These are phyloP conservation scores for Pleurotus cornucopiae DNA, from an alignment of 768 basidiomycete genomes.

Conservation along the genomic window DNA sequence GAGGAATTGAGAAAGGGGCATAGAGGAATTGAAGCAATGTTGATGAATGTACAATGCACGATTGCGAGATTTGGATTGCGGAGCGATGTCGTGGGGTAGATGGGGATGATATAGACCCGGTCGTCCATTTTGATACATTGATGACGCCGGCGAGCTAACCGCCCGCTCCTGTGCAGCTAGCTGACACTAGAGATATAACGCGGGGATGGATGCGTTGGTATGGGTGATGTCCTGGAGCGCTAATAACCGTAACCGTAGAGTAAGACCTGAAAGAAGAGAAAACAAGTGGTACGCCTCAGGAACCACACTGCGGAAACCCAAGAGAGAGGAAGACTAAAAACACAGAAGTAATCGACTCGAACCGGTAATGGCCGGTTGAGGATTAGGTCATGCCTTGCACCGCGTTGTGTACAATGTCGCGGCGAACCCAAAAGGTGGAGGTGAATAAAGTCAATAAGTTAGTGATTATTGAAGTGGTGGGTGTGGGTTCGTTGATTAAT, in stretches of 20 bases:
- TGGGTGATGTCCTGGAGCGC: constrained; percentile 5
- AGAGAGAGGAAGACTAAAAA: constrained; percentile 5
- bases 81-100: not conserved
- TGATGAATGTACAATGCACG: constrained; percentile 6
- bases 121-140: constrained; percentile 7
- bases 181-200: not conserved
- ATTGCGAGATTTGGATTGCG: not conserved
- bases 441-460: constrained; percentile 8
- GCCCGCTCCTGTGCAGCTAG: constrained; percentile 2
- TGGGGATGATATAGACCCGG: not conserved
- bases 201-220: not conserved
- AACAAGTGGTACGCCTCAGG: constrained; percentile 4
- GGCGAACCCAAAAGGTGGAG: constrained; percentile 5
- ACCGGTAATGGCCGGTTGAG: not conserved
- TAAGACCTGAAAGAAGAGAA: constrained; percentile 5
- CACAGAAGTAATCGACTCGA: not conserved
- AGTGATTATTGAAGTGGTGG: constrained; percentile 7
- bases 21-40: not conserved
- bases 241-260: constrained; percentile 8
- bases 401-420: constrained; percentile 6
- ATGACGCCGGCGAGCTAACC: not conserved
- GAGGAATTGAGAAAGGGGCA: not conserved
- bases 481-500: not conserved
- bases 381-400: not conserved
- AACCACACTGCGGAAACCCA: constrained; percentile 6